Conservation (phyloP, 495 filamentous ascomycete species). For the Neurospora sp. region DNA sequence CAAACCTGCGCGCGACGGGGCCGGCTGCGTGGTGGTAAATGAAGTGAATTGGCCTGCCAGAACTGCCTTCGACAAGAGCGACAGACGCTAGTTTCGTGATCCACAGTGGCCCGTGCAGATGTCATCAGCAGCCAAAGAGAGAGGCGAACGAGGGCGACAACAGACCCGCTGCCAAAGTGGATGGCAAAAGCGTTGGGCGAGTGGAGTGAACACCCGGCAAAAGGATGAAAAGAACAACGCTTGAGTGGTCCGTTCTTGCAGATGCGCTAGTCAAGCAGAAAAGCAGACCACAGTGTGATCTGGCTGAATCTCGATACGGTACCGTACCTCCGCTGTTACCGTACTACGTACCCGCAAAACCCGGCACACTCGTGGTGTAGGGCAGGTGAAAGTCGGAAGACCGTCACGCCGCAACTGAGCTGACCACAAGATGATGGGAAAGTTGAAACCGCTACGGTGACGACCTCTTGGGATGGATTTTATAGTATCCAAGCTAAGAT, state of each 20-base stretch:
- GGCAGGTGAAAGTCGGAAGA: background rate
- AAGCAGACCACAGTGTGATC: background rate
- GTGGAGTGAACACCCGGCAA: background rate
- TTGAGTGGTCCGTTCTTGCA: background rate
- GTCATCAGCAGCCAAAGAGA: background rate
- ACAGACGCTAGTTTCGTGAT: background rate
- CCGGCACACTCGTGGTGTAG: background rate
- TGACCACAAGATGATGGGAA: background rate
- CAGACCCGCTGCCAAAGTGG: background rate
- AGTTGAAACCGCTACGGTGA: background rate
- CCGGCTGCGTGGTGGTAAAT: background rate
- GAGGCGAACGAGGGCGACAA: background rate
- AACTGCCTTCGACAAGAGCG: background rate
- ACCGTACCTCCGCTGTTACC: background rate
- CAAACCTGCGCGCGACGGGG: background rate
- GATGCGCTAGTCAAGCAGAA: background rate
- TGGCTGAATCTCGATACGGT: background rate
- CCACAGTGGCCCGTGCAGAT: background rate
- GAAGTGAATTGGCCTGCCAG: background rate
- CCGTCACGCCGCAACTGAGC: background rate
- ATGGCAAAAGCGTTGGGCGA: background rate
- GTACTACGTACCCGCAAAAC: background rate
- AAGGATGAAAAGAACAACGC: background rate
- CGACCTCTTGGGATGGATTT: background rate
- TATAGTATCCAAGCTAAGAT: background rate